phyloP scores from a whole-genome alignment of 306 rosid species.

The Phaseolus lunatus region DNA sequence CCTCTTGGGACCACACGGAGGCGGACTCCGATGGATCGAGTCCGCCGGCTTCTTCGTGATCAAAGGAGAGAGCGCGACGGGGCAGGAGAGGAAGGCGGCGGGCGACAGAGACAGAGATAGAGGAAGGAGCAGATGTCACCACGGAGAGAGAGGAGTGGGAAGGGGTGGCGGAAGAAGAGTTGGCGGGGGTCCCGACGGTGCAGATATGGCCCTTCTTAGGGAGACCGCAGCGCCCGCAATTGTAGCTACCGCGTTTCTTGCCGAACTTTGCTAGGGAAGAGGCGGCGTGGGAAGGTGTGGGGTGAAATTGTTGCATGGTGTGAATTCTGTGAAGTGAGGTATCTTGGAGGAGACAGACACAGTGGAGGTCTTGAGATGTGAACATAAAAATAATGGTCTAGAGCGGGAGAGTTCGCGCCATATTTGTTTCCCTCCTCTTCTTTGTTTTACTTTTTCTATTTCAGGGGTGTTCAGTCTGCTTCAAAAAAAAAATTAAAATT shows the following conservation, averaged over 20 bases:
- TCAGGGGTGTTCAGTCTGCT: too few relatives aligned
- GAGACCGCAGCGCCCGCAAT: slow-evolving; percentile 88
- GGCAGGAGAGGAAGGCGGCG: slow-evolving; percentile 54
- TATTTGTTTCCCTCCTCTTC: slow-evolving; percentile 8
- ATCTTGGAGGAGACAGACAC: too few relatives aligned
- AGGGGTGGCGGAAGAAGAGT: slow-evolving; percentile 28
- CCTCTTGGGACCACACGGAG: background rate
- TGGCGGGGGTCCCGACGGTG: slow-evolving; percentile 44
- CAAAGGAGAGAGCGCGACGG: slow-evolving; percentile 88
- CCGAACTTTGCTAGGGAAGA: slow-evolving; percentile 48
- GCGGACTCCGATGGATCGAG: slow-evolving; percentile 1
- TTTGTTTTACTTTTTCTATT: background rate
- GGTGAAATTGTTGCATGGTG: slow-evolving; percentile 54
- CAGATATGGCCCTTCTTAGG: slow-evolving; percentile 92
- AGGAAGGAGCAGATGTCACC: slow-evolving; percentile 43
- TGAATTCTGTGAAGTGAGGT: background rate
- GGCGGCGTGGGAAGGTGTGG: slow-evolving; percentile 30
- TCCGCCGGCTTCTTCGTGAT: slow-evolving; percentile 50
- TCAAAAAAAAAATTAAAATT: too few relatives aligned
- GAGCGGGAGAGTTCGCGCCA: slow-evolving; percentile 63
- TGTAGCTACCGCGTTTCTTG: slow-evolving; percentile 81
- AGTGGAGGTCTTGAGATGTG: too few relatives aligned
- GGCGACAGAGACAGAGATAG: slow-evolving; percentile 31
- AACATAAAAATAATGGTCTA: too few relatives aligned
- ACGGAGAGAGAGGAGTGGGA: slow-evolving; percentile 42